Evolutionary conservation across 495 filamentous ascomycete species (phyloP).

Genomic region (Penicillium angulare): DNA sequence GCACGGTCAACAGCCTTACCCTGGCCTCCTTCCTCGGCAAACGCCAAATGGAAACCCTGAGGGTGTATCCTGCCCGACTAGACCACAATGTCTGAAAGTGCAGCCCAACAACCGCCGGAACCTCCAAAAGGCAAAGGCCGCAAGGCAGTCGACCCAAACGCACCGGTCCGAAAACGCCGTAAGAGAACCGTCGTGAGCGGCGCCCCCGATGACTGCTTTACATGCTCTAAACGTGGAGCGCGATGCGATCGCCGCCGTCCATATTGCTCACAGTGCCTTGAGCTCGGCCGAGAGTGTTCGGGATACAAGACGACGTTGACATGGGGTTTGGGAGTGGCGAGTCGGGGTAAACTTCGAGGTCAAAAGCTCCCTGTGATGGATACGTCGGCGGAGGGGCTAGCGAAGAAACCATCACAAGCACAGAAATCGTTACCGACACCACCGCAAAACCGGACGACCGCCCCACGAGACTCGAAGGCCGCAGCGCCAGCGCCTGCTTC

Average conservation of each 20-base stretch:
- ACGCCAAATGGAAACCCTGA: constrained; percentile 15
- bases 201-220: constrained; percentile 93
- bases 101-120: constrained; percentile 13
- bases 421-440: constrained; percentile 10
- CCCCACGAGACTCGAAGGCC: constrained; percentile 11
- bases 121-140: constrained; percentile 28
- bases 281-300: constrained; percentile 87
- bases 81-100: constrained; percentile 19
- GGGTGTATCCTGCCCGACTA: constrained; percentile 8
- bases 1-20: not conserved
- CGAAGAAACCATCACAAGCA: constrained; percentile 8
- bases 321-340: constrained; percentile 96
- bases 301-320: constrained; percentile 98
- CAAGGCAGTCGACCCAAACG: constrained; percentile 25
- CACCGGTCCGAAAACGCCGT: constrained; percentile 66
- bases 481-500: constrained; percentile 10
- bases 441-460: constrained; percentile 13
- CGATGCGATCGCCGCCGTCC: constrained; percentile 91
- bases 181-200: constrained; percentile 86
- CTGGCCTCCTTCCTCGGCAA: not conserved
- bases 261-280: constrained; percentile 93
- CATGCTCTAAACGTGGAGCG: constrained; percentile 76
- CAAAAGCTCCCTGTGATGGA: constrained; percentile 75
- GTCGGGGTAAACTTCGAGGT: constrained; percentile 90
- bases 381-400: constrained; percentile 18